These are phyloP conservation scores for Hypoxylon intermedium DNA, from an alignment of 495 filamentous ascomycete genomes.

Conservation along the genomic window DNA sequence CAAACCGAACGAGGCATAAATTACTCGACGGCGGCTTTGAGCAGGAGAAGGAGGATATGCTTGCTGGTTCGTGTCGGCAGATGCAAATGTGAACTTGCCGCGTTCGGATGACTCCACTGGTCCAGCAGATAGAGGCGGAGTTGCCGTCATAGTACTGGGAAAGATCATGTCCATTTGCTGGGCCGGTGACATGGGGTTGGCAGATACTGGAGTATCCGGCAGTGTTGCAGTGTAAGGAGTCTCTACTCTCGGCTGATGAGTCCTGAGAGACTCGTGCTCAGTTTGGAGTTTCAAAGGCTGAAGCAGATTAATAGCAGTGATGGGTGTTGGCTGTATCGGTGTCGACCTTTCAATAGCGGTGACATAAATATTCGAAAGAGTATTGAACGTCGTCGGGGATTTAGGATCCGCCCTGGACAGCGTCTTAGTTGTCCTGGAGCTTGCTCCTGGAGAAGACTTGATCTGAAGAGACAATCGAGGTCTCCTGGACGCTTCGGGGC, in stretches of 20 bases:
- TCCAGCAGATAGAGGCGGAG: slow-evolving; percentile 58
- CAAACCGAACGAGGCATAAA: slow-evolving; percentile 25
- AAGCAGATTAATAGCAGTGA: slow-evolving; percentile 50
- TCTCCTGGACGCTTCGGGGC: slow-evolving; percentile 53
- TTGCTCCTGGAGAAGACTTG: slow-evolving; percentile 38
- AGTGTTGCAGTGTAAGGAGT: slow-evolving; percentile 53
- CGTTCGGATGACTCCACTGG: slow-evolving; percentile 46
- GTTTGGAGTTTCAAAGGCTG: slow-evolving; percentile 58
- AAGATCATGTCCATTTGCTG: slow-evolving; percentile 48
- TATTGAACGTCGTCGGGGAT: slow-evolving; percentile 83
- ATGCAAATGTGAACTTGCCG: slow-evolving; percentile 50
- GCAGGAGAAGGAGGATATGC: slow-evolving; percentile 28
- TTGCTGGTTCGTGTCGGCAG: slow-evolving; percentile 29
- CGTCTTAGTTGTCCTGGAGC: slow-evolving; percentile 44
- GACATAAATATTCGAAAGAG: slow-evolving; percentile 80
- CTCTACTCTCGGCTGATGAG: slow-evolving; percentile 37
- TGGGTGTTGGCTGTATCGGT: slow-evolving; percentile 52
- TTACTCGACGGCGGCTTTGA: slow-evolving; percentile 33
- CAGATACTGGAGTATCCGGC: slow-evolving; percentile 55
- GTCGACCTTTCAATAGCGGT: slow-evolving; percentile 70
- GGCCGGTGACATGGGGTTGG: slow-evolving; percentile 52
- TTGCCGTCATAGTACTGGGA: slow-evolving; percentile 57
- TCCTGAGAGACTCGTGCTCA: slow-evolving; percentile 35
- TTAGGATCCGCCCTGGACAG: slow-evolving; percentile 60
- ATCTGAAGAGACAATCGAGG: slow-evolving; percentile 87